Evolutionary conservation across 2,329 filamentous ascomycete species (phyloP), one percentile per base, ranked within the genome.

Genomic region (Cladophialophora bantiana): DNA sequence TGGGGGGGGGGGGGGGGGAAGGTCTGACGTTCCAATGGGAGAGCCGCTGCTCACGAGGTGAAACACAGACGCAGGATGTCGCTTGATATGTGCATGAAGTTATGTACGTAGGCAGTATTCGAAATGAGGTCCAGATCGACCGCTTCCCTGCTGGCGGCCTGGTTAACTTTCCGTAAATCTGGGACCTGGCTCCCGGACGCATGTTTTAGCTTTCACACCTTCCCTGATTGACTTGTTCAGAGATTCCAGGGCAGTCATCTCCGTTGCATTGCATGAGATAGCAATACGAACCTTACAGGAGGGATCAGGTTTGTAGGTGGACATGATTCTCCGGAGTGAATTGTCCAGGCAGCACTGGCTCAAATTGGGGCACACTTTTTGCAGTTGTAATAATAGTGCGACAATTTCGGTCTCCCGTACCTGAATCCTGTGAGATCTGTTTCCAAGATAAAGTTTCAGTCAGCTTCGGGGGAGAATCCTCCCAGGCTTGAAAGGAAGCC

Each of bases 121-220:
- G 45, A n/a, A 3, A 12, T 3, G 31, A 42, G 55, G 60, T 12
- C 36, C 50, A 55, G 60, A 63, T 63, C 60, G 52, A 63, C 60
- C n/a, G 18, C 18, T 38, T 20, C 60, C 52, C 50, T 52, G 36
- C 20, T 26, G 54, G 60, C 50, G 50, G 55, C 48, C 36, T 45
- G 38, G 60, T 48, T 26, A 5, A 18, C 26, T 52, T 56, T 56
- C 60, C 52, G 35, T 34, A 34, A 40, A 56, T 32, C 60, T 48
- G 60, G 60, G 31, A 56, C 60, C 26, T 50, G n/a, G 53, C 58
- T 32, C 20, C 26, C 26, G 15, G 48, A 26, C 38, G 32, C 48
- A 40, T 34, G 59, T 40, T 20, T 40, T 40, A 40, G 35, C 20
- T 55, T 40, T 13, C 32, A 54, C 35, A 18, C 45, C 34, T 20